Evolutionary conservation across 805 yeast species (phyloP), one percentile per base, ranked within the genome.

Genomic region (Candida fluviatilis): DNA sequence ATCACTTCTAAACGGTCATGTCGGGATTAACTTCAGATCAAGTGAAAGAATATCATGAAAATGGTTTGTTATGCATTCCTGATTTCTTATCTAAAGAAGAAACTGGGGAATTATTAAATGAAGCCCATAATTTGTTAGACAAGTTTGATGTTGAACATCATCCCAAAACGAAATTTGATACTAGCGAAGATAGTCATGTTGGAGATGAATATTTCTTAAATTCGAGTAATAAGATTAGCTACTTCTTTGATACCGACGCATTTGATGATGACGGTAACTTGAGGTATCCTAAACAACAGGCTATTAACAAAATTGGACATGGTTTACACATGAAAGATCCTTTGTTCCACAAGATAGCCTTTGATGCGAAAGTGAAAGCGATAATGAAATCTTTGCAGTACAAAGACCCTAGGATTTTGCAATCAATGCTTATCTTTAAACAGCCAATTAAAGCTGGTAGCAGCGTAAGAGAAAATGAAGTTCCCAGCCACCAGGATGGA

Each of bases 281-380:
- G 44, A 57, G 55, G 18, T 73, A 64, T 49, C 76, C 82, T 7
- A 68, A 79, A 42, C 72, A 73, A 19, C 60, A 57, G 43, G 75
- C 90, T 1, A 69, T 85, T 52, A 85, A 85, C 60, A 85, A 85
- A 60, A 78, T 85, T 30, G 95, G 93, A 4, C 95, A 85, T 52
- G 87, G 85, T 1, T 56, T 85, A 12, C 95, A 85, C 51, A 66
- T 73, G 51, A 57, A 72, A 25, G 77, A 80, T 42, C 63, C 66
- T 0, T 49, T 55, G n/a, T 85, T 79, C 49, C 55, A 55, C 16
- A 46, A 58, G 8, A 56, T 78, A 18, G 80, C 91, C 0, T 66
- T 80, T 26, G 73, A 71, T 39, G 62, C 55, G 1, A 69, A 74
- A 23, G 73, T 82, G 4, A 55, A 64, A 30, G 69, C 54, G 0